Conservation (phyloP, 495 filamentous ascomycete species). For the Letharia lupina region DNA sequence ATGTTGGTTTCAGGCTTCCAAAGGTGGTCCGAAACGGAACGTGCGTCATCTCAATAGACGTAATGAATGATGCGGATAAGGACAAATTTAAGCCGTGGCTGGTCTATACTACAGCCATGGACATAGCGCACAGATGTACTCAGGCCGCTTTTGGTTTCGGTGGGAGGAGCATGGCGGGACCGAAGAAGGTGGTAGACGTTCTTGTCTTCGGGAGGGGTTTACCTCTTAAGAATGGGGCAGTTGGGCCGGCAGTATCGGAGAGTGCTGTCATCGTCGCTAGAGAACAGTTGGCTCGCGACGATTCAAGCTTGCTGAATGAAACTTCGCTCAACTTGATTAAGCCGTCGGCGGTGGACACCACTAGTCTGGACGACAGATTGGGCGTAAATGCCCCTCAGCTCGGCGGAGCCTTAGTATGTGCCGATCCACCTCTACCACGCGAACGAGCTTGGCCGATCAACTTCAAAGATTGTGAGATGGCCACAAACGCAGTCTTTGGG, state of each 20-base stretch:
- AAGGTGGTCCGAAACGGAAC: background rate
- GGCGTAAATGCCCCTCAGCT: background rate
- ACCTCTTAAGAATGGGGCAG: background rate
- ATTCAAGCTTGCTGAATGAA: background rate
- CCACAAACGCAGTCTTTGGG: background rate
- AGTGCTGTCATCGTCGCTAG: background rate
- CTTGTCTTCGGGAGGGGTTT: background rate
- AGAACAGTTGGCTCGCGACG: background rate
- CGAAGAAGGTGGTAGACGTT: constrained; percentile 5
- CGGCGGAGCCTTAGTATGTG: background rate
- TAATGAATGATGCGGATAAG: background rate
- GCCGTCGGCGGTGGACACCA: too few relatives aligned
- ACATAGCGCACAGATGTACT: constrained; percentile 3
- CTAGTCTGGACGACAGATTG: background rate
- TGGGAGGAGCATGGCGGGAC: background rate
- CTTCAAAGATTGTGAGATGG: background rate
- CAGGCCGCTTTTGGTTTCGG: background rate
- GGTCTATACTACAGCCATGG: background rate
- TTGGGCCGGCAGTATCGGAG: background rate
- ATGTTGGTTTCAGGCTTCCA: background rate
- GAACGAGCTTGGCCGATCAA: background rate
- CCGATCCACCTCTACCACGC: background rate
- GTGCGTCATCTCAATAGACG: constrained; percentile 10
- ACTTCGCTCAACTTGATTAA: background rate
- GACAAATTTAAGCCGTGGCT: constrained; percentile 3